These are phyloP conservation scores for Xylaria digitata DNA, from an alignment of 2,329 filamentous ascomycete genomes.

Conservation along the genomic window DNA sequence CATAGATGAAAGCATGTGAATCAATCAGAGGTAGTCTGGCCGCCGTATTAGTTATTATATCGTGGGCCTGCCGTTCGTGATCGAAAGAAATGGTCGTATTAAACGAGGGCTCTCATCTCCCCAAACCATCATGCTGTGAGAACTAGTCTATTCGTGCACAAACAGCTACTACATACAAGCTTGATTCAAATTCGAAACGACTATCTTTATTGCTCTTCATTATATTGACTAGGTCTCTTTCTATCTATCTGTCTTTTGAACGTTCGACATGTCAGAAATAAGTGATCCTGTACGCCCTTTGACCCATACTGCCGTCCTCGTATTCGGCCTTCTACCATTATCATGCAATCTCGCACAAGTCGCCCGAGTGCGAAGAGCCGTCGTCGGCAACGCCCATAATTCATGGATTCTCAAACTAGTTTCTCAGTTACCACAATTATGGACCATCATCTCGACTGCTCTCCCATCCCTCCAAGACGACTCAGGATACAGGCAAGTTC, in stretches of 20 bases:
- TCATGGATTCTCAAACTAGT: slow-evolving; percentile 14
- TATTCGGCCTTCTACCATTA: slow-evolving; percentile 20
- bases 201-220: background rate
- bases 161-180: background rate
- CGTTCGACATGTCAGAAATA: slow-evolving; percentile 10
- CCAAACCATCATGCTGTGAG: background rate
- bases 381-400: slow-evolving; percentile 5
- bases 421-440: slow-evolving; percentile 21
- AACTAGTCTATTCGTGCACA: background rate
- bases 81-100: background rate
- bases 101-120: background rate
- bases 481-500: slow-evolving; percentile 15
- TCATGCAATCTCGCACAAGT: slow-evolving; percentile 19
- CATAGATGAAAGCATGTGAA: background rate
- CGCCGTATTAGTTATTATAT: slow-evolving; percentile 13
- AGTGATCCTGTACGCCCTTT: slow-evolving; percentile 11
- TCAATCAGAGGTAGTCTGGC: background rate
- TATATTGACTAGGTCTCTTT: background rate
- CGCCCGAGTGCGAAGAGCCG: slow-evolving; percentile 9
- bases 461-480: slow-evolving; percentile 16
- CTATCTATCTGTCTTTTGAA: background rate
- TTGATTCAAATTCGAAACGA: background rate
- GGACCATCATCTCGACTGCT: slow-evolving; percentile 16
- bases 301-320: slow-evolving; percentile 1
- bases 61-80: background rate